Percentiles rank a stretch among this genome's conserved stretches.
Conservation (phyloP, 306 rosid genomes). For the Adenanthera pavonina region DNA sequence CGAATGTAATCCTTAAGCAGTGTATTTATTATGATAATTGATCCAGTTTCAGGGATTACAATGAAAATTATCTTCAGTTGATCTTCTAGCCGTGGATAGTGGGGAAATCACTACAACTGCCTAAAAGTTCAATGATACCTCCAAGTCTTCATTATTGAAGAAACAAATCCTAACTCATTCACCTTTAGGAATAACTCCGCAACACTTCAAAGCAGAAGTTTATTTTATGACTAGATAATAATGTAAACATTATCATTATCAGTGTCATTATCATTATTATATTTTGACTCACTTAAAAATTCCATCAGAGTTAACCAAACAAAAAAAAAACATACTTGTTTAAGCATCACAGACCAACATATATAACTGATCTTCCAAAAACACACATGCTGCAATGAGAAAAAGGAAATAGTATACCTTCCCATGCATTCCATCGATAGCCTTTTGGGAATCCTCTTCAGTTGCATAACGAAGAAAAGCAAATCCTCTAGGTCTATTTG, state of each 20-base stretch:
- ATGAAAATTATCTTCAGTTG: not conserved
- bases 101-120: not conserved
- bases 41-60: constrained; percentile 4
- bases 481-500: constrained; percentile 95
- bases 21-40: not conserved
- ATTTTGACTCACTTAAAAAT: not conserved
- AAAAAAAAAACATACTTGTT: not conserved
- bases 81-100: not conserved
- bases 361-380: constrained; percentile 15
- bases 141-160: constrained; percentile 10
- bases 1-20: not conserved
- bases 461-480: constrained; percentile 84
- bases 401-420: constrained; percentile 57
- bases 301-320: not conserved
- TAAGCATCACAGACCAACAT: constrained; percentile 9
- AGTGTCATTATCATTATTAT: constrained; percentile 2
- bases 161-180: constrained; percentile 15
- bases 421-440: constrained; percentile 95
- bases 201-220: constrained; percentile 12
- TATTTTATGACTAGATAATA: constrained; percentile 16
- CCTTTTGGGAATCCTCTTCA: constrained; percentile 78
- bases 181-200: not conserved
- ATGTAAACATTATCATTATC: not conserved
- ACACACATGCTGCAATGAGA: not conserved
- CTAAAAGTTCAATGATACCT: not conserved